Base-by-base conservation (phyloP, 495 filamentous ascomycete species). In the Penicillium psychrofluorescens region DNA sequence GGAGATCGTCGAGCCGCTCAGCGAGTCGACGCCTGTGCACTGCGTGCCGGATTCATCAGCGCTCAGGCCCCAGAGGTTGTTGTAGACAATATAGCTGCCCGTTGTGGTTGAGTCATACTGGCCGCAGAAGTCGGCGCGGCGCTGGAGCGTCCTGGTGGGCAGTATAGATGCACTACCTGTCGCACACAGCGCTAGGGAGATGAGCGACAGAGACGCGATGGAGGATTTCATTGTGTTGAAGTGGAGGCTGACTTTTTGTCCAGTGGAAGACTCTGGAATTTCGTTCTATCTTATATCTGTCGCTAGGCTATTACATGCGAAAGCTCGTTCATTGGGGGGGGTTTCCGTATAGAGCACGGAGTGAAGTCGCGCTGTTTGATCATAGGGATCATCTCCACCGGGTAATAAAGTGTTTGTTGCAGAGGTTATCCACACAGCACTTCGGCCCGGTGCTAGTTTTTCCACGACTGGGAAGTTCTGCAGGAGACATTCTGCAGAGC, bases 11-110 rank as follows among this genome's bases (percentile, higher is more conserved):
- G 46, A 61, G 36, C 68, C 67, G 43, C 53, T 68, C 32, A 67
- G 49, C 9, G 68, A 68, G 53, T 75, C 69, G 22, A 81, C 56
- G 1, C 64, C 68, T 8, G 76, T 75, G 67, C 80, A 84, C 59
- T 83, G 79, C 11, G 51, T 68, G 29, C 80, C 81, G 22, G 66
- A 61, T 29, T 59, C 64, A 35, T 73, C 63, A 33, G 48, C 49
- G 38, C 45, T 45, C 39, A 55, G 34, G 27, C 76, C 77, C 75
- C 76, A 80, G 36, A 78, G 62, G 54, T 81, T 68, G 58, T 78
- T 74, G 56, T 73, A 73, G 38, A 81, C 43, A 41, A 67, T 79
- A 53, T 71, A 80, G 38, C 56, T 62, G 33, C 72, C 74, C 1
- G 66, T 64, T 6, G 51, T 59, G 35, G 54, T 49, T 8, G 67